Evolutionary conservation across 2,329 filamentous ascomycete genomes (phyloP), one percentile per base, ranked within the genome.

Genomic region (Neofusicoccum kwambonambiense): DNA sequence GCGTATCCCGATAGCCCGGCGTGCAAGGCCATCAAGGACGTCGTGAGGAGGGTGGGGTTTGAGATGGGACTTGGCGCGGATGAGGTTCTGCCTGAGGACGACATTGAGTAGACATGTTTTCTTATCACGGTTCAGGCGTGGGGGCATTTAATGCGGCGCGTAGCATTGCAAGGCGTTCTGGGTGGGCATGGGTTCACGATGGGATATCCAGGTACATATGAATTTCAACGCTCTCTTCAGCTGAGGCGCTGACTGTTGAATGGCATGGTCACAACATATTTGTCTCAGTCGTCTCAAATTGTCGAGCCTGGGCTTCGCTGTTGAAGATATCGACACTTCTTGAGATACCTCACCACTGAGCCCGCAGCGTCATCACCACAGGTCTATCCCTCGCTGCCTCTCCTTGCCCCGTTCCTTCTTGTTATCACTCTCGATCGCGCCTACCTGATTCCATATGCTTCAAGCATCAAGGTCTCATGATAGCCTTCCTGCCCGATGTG

Each of bases 1-100:
- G 89, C 88, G 27, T 99, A 92, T 77, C 92, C 94, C 0, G 93
- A 98, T 71, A 97, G 92, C 70, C 94, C 95, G 39, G 93, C 95
- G 1, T 96, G 92, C 73, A 82, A 84, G 70, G 93, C 94, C 3
- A 86, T 99, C 67, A 89, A 87, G 78, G 82, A 83, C 41, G 93
- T 99, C 9, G 93, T 99, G 41, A 87, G 86, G 72, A 86, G 86
- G 54, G 83, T 97, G 58, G 87, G 87, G 17, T 80, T 82, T 69
- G 68, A 75, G 66, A 70, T 79, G 42, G 75, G 76, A 2, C 51
- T 76, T 65, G 65, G 67, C 15, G 67, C 45, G 12, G 72, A 71
- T 15, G 72, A 75, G 41, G 73, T 77, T 11, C 41, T 76, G 58
- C 69, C 70, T 2, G 70, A 71, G 31, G 50, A 64, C 34, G 42